Base-by-base conservation (phyloP, 2,329 filamentous ascomycete genomes). In the Diaporthe vexans region DNA sequence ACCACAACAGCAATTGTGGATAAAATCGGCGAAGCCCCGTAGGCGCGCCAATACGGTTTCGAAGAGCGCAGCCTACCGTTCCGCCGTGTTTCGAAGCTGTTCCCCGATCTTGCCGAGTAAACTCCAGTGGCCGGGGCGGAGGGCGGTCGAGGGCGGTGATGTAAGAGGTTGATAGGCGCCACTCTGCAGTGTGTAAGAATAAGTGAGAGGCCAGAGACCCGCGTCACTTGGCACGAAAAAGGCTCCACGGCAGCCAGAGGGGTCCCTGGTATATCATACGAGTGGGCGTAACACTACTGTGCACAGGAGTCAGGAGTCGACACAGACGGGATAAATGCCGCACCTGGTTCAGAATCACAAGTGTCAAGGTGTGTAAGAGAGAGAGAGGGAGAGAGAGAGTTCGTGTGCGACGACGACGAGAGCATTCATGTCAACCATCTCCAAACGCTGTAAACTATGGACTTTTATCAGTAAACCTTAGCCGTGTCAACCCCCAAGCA, bases 61-160 rank as follows among this genome's bases (percentile, higher is more conserved):
- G 63, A 52, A 67, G 24, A 33, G 63, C 24, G 63, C 8, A 52
- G 46, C 19, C 19, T 21, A 46, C 46, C 46, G 61, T 40, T 67
- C 21, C 46, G 63, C 46, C 52, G 26, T 29, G 63, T 68, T 68
- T 68, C 48, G 63, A 40, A 26, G n/a, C 26, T 54, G 15, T 8
- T 68, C 33, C 63, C 63, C 48, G 63, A 68, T 54, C 63, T 68
- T 68, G 48, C 63, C 63, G 46, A 68, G 48, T 13, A 68, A 68
- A 68, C 33, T 68, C 63, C 63, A 68, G 63, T 37, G 46, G 63
- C 63, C 63, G 59, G 40, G 61, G 26, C 26, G 24, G 24, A 5
- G 24, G 58, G 26, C 26, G 11, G 10, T 10, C 3, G 26, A 35
- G 17, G 29, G 43, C 61, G 21, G 63, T 68, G 63, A 68, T 68